Percentiles rank a stretch among this genome's conserved stretches.
phyloP scores from a whole-genome alignment of 345 rosid species.

The Aethionema arabicum region DNA sequence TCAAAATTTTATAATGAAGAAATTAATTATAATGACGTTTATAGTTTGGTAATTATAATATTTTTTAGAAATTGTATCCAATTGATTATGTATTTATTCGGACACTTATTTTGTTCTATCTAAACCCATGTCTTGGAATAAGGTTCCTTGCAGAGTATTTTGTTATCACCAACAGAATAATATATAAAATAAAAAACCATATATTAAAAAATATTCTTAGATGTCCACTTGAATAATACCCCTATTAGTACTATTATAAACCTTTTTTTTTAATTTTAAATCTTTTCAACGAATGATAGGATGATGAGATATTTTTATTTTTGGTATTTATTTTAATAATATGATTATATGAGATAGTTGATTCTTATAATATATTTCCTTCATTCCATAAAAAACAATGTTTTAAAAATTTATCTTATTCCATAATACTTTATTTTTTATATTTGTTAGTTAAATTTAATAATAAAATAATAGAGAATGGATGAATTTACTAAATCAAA shows the following conservation, averaged over 20 bases:
- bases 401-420: too few relatives aligned
- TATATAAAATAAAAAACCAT: not conserved
- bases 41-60: not conserved
- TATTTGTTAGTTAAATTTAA: too few relatives aligned
- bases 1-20: not conserved
- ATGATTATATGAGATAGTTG: too few relatives aligned
- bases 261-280: not conserved
- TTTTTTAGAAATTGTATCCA: not conserved
- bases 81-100: conserved; percentile 3
- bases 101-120: conserved; percentile 28
- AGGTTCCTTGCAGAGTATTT: conserved; percentile 22
- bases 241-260: not conserved
- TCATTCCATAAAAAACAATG: too few relatives aligned
- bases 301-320: conserved; percentile 10
- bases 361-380: too few relatives aligned
- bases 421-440: too few relatives aligned
- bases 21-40: conserved; percentile 14
- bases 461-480: too few relatives aligned
- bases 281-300: not conserved
- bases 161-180: not conserved
- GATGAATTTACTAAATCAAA: too few relatives aligned
- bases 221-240: not conserved
- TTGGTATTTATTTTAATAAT: too few relatives aligned
- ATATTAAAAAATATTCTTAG: not conserved
- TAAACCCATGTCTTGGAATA: conserved; percentile 34